These are phyloP conservation scores for Jaapia argillacea DNA, from an alignment of 768 basidiomycete genomes.

Conservation along the genomic window DNA sequence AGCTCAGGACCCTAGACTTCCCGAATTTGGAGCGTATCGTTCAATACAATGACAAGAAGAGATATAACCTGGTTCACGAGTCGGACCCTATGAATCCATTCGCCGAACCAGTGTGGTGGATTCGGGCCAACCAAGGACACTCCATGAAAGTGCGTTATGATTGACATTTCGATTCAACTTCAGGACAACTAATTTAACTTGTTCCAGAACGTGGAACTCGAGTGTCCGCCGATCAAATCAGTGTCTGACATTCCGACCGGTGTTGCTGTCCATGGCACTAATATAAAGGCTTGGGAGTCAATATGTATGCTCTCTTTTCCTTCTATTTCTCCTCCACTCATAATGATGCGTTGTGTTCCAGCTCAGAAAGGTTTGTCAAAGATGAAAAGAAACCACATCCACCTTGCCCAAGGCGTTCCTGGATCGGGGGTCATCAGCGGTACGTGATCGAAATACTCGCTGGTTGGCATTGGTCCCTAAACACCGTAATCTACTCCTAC, in stretches of 20 bases:
- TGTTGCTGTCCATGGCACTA: conserved; percentile 81
- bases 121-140: conserved; percentile 87
- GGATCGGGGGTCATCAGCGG: conserved; percentile 68
- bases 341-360: conserved; percentile 2
- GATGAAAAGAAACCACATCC: conserved; percentile 89
- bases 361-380: conserved; percentile 70
- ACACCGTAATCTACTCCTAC: neutral
- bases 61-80: conserved; percentile 53
- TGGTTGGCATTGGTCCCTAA: too few species aligned
- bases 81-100: conserved; percentile 21
- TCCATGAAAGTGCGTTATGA: conserved; percentile 52
- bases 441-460: too few species aligned
- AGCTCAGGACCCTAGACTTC: conserved; percentile 51
- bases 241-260: conserved; percentile 54
- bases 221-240: conserved; percentile 47
- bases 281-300: conserved; percentile 49
- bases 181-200: neutral
- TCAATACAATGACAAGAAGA: conserved; percentile 51
- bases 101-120: conserved; percentile 58
- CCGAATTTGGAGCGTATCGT: conserved; percentile 52
- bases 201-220: conserved; percentile 59
- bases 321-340: neutral
- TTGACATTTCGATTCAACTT: neutral
- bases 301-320: conserved; percentile 39
- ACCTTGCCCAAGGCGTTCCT: conserved; percentile 73